phyloP scores from a whole-genome alignment of 1,139 yeast genomes.

The Hanseniaspora uvarum region DNA sequence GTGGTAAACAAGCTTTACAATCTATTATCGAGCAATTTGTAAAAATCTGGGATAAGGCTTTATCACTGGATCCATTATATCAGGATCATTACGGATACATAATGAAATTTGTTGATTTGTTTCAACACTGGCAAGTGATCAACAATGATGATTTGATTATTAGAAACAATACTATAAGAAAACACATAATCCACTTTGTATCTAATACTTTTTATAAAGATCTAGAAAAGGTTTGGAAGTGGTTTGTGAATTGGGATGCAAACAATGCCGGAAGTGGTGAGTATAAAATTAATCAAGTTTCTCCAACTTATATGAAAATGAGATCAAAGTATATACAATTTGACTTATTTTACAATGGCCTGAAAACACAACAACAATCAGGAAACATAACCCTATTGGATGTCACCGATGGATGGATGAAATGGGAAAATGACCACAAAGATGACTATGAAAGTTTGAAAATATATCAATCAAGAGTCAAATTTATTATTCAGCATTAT shows the following conservation, averaged over 20 bases:
- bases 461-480: conserved; percentile 10
- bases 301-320: conserved; percentile 15
- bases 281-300: conserved; percentile 15
- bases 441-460: conserved; percentile 14
- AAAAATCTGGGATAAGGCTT: conserved; percentile 15
- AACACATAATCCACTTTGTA: conserved; percentile 13
- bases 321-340: conserved; percentile 13
- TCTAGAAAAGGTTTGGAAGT: conserved; percentile 16
- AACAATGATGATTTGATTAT: conserved; percentile 12
- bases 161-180: conserved; percentile 16
- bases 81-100: conserved; percentile 8
- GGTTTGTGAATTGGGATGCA: conserved; percentile 16
- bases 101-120: conserved; percentile 12
- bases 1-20: conserved; percentile 14
- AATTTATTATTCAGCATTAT: conserved; percentile 11
- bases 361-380: background rate
- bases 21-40: conserved; percentile 12
- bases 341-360: conserved; percentile 5
- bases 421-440: conserved; percentile 12
- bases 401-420: conserved; percentile 1
- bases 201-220: conserved; percentile 9
- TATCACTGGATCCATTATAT: conserved; percentile 9
- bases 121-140: conserved; percentile 16
- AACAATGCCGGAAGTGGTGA: conserved; percentile 16
- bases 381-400: background rate